Percentiles rank a stretch among this genome's conserved stretches.
These are phyloP conservation scores for Leptosphaerulina australis DNA, from an alignment of 2,329 filamentous ascomycete species.

Conservation along the genomic window DNA sequence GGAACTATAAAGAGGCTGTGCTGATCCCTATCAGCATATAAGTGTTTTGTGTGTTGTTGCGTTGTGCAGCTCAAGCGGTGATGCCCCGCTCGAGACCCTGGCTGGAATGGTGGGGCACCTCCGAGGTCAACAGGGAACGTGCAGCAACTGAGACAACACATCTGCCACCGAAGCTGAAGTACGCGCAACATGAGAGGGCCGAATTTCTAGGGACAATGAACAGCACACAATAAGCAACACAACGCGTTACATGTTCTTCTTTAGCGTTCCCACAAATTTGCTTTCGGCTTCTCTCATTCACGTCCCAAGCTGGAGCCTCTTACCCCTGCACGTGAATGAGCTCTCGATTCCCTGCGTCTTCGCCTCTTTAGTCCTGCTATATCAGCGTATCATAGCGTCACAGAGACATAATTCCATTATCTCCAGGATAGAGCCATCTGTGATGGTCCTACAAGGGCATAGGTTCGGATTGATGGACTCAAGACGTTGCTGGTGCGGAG, in stretches of 20 bases:
- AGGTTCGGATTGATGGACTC: constrained; percentile 12
- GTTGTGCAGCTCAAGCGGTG: constrained; percentile 11
- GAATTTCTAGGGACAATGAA: background rate
- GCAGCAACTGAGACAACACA: constrained; percentile 16
- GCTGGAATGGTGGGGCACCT: constrained; percentile 10
- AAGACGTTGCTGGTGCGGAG: constrained; percentile 14
- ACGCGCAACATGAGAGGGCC: constrained; percentile 1
- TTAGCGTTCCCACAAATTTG: background rate
- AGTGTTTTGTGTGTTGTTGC: background rate
- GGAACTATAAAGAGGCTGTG: background rate
- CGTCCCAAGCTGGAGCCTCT: background rate
- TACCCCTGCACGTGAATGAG: constrained; percentile 7
- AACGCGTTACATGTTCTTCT: background rate
- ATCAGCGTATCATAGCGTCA: background rate
- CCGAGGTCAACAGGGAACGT: constrained; percentile 5
- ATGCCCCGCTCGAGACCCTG: constrained; percentile 8
- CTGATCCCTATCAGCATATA: background rate
- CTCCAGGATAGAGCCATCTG: background rate
- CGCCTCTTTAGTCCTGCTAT: background rate
- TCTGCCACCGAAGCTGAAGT: constrained; percentile 2
- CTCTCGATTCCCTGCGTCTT: constrained; percentile 1
- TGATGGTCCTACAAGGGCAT: background rate
- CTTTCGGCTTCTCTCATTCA: background rate
- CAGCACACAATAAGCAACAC: too few species aligned
- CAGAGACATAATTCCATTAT: background rate